A percentile compares a stretch with the other conserved stretches of the same genome.
phyloP scores from a whole-genome alignment of 768 basidiomycete species.

The Mrakia blollopis region DNA sequence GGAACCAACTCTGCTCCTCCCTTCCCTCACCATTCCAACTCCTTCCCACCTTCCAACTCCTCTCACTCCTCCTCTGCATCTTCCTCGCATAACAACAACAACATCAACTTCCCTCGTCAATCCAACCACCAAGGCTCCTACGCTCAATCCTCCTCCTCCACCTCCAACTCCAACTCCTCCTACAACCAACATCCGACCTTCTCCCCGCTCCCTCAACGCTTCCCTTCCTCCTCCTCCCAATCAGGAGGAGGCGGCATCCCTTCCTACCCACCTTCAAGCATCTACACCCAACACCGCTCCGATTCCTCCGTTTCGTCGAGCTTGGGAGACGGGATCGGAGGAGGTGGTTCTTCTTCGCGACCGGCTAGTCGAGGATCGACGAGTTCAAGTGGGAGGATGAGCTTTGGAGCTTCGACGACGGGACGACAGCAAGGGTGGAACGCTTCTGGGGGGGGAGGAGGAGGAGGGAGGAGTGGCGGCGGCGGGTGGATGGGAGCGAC shows the following conservation, averaged over 20 bases:
- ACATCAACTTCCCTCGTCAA: not conserved
- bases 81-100: not conserved
- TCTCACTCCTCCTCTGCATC: slow-evolving; percentile 7
- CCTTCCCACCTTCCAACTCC: not conserved
- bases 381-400: slow-evolving; percentile 23
- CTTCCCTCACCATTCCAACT: slow-evolving; percentile 8
- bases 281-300: slow-evolving; percentile 15
- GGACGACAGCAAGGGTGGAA: slow-evolving; percentile 21
- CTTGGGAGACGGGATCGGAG: not conserved
- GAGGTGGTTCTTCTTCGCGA: not conserved
- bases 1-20: slow-evolving; percentile 26
- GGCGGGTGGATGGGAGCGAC: not conserved
- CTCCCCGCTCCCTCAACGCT: not conserved
- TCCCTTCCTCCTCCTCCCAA: not conserved
- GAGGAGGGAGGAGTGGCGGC: not conserved
- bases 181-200: not conserved
- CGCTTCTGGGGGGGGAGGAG: not conserved
- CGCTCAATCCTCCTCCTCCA: not conserved
- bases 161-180: not conserved
- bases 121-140: not conserved
- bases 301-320: slow-evolving; percentile 16
- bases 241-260: not conserved
- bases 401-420: slow-evolving; percentile 20
- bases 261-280: not conserved
- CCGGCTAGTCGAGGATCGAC: slow-evolving; percentile 1